Evolutionary conservation across 2,329 filamentous ascomycete genomes (phyloP).

Genomic region (Basipetospora chlamydospora): DNA sequence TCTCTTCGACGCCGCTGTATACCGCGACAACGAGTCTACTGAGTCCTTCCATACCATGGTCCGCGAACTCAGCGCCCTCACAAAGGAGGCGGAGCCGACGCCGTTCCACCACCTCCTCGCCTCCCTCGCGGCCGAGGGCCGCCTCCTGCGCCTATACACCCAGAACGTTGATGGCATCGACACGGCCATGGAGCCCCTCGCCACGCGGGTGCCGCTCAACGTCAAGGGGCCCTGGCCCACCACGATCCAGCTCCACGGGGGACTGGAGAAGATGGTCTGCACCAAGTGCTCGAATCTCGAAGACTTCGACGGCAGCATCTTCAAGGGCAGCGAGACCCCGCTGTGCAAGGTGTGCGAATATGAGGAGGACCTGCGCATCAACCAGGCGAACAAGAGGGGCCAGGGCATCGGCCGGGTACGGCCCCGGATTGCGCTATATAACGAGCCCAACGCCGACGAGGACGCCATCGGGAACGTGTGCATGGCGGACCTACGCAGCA

Average conservation of each 20-base stretch:
- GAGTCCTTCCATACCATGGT: conserved; percentile 95
- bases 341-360: conserved; percentile 61
- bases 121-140: conserved; percentile 73
- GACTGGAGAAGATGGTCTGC: conserved; percentile 91
- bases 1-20: conserved; percentile 93
- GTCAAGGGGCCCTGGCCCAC: conserved; percentile 81
- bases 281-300: conserved; percentile 74
- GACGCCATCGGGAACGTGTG: conserved; percentile 91
- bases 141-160: conserved; percentile 79
- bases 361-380: conserved; percentile 61
- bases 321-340: conserved; percentile 72
- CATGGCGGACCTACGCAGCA: conserved; percentile 65
- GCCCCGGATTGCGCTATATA: conserved; percentile 91
- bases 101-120: conserved; percentile 88
- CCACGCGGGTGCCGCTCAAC: conserved; percentile 67
- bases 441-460: conserved; percentile 91
- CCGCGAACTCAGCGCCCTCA: conserved; percentile 67
- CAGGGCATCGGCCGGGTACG: conserved; percentile 84
- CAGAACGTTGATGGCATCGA: conserved; percentile 97
- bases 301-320: conserved; percentile 63
- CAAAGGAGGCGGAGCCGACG: conserved; percentile 64
- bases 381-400: conserved; percentile 69
- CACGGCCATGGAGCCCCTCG: conserved; percentile 63
- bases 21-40: conserved; percentile 80
- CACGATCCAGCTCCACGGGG: conserved; percentile 87